Conservation (phyloP, 768 basidiomycete species). For the Multifurca ochricompacta region DNA sequence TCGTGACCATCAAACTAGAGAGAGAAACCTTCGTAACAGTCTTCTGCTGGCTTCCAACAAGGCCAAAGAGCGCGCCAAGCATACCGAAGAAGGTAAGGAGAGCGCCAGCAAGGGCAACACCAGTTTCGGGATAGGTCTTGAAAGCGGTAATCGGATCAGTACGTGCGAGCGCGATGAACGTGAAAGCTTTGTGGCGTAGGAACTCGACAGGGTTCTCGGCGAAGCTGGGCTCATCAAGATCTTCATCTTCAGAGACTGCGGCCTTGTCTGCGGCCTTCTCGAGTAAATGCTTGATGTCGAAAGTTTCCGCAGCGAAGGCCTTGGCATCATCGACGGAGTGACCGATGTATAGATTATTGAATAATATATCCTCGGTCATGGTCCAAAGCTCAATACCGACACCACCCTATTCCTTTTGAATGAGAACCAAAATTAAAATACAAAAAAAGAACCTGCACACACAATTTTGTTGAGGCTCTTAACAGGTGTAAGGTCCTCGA, state of each 20-base stretch:
- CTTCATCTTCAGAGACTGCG: conserved; percentile 33
- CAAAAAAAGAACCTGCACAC: conserved; percentile 24
- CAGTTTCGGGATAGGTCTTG: conserved; percentile 85
- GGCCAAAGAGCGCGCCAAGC: conserved; percentile 70
- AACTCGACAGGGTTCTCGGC: conserved; percentile 70
- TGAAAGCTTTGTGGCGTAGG: conserved; percentile 67
- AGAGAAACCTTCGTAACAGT: conserved; percentile 57
- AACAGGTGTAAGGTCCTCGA: conserved; percentile 78
- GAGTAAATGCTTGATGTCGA: conserved; percentile 78
- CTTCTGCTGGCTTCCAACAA: conserved; percentile 67
- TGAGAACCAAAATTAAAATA: not conserved
- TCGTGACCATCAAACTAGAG: not conserved
- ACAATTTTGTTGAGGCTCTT: conserved; percentile 83
- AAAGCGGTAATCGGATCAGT: conserved; percentile 73
- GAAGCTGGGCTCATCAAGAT: conserved; percentile 43
- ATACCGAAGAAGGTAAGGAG: conserved; percentile 78
- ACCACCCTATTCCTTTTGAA: conserved; percentile 51
- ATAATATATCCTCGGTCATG: conserved; percentile 94
- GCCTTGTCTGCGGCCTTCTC: conserved; percentile 61
- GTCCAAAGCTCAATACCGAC: conserved; percentile 99
- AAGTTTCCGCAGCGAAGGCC: conserved; percentile 79
- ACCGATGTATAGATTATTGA: conserved; percentile 91
- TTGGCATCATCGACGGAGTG: conserved; percentile 84
- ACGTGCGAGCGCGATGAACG: conserved; percentile 73
- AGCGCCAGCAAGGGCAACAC: conserved; percentile 63